Evolutionary conservation across 2,329 filamentous ascomycete genomes (phyloP), one percentile per base, ranked within the genome.

Genomic region (Pseudogymnoascus verrucosus): DNA sequence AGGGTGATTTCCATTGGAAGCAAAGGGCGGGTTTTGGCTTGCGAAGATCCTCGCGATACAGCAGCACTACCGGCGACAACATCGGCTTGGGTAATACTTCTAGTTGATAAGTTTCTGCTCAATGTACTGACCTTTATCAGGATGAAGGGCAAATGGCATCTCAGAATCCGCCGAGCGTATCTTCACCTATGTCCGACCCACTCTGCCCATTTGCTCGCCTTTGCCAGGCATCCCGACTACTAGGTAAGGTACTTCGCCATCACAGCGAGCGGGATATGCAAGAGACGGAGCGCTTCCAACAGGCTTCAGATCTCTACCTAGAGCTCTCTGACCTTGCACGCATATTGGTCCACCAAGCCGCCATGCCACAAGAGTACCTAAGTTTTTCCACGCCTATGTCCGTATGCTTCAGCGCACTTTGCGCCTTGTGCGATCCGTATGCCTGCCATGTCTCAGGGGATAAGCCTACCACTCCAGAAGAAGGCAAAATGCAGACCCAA

Each of bases 201-300:
- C 69, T 80, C 63, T 76, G 78, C 19, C 74, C 82, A 42, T 85
- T 82, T 72, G 79, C 80, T 4, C 78, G 82, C 64, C 76, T 85
- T 44, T 77, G 75, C 62, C 76, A 79, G 69, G 71, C 72, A 19
- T 72, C 71, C 19, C 68, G 76, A 19, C 70, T 77, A 59, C 61
- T 76, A 21, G 73, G 72, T 40, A 71, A 72, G 63, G 71, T 74
- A n/a, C 67, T 76, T 8, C 61, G 60, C 5, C 74, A 78, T 66
- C 67, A 72, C 62, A 68, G 70, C 68, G 12, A 62, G 62, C 4
- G 31, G 65, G n/a, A 47, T 63, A 3, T 64, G 31, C 40, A 67
- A 21, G 71, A 72, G 62, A 66, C 64, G 37, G 61, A 63, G 5
- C 65, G 64, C 10, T 72, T 69, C 42, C 47, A 36, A 23, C 39